Conservation (phyloP, 257 asterid genomes). For the Capsicum pubescens region DNA sequence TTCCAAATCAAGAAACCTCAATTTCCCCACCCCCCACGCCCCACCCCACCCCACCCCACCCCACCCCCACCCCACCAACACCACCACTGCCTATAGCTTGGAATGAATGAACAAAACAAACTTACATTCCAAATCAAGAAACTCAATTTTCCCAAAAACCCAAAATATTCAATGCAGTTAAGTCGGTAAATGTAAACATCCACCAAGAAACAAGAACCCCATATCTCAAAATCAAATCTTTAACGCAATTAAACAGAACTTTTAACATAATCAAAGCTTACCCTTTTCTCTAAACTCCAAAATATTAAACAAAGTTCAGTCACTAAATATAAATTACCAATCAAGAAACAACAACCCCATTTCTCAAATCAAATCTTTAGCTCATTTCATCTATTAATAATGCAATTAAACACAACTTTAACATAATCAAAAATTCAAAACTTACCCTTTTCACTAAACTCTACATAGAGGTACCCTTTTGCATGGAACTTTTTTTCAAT, state of each 20-base stretch:
- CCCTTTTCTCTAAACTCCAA: background rate
- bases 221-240: no score
- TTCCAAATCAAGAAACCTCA: background rate
- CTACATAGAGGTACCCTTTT: background rate
- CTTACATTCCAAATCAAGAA: no score
- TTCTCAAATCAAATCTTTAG: constrained; percentile 45
- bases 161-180: no score
- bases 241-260: no score
- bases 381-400: constrained; percentile 16
- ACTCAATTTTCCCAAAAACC: no score
- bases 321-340: background rate
- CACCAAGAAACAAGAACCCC: no score
- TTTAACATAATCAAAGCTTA: no score
- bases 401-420: background rate
- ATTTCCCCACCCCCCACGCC: background rate
- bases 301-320: background rate
- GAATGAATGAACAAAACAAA: background rate
- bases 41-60: no score
- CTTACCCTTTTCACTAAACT: background rate
- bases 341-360: constrained; percentile 42
- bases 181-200: no score
- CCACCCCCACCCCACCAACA: background rate
- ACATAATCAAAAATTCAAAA: background rate
- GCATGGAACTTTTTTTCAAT: no score
- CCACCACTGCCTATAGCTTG: background rate